phyloP scores from a whole-genome alignment of 495 filamentous ascomycete species.

The Penicillium lagena region DNA sequence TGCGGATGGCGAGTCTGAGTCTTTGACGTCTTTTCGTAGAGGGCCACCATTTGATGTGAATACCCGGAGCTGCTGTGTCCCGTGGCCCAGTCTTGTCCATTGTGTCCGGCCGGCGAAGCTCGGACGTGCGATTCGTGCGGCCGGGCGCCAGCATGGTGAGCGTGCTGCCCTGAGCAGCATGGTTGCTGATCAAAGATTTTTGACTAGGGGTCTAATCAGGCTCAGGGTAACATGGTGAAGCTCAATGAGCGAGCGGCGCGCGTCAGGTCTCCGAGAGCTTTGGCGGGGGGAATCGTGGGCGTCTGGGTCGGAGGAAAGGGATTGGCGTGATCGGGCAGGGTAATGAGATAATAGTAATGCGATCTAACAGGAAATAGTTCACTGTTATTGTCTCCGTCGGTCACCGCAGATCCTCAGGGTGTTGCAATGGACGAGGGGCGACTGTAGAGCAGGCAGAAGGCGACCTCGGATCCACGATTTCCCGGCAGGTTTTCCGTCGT shows the following conservation, averaged over 20 bases:
- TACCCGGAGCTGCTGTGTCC: constrained; percentile 19
- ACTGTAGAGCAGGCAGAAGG: constrained; percentile 9
- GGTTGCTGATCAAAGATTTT: constrained; percentile 6
- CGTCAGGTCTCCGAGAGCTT: constrained; percentile 12
- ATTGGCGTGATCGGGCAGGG: no score
- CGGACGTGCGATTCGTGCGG: constrained; percentile 20
- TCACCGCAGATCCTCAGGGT: not conserved
- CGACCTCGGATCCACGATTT: constrained; percentile 22
- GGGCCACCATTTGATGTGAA: constrained; percentile 16
- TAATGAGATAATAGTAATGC: not conserved
- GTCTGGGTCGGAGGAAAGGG: constrained; percentile 37
- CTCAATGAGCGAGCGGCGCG: constrained; percentile 4
- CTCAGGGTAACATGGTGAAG: constrained; percentile 27
- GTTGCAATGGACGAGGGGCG: constrained; percentile 15
- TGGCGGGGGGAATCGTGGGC: constrained; percentile 16
- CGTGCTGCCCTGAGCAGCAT: constrained; percentile 42
- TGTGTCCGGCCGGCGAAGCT: constrained; percentile 22
- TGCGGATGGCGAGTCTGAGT: constrained; percentile 6
- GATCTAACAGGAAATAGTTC: no score
- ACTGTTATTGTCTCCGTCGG: not conserved
- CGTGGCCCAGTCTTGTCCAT: constrained; percentile 14
- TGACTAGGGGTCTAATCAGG: not conserved
- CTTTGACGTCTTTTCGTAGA: constrained; percentile 13
- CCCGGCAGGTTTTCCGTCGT: constrained; percentile 12
- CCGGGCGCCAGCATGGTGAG: constrained; percentile 33